Base-by-base conservation (phyloP, 768 basidiomycete species). In the Psilocybe cyanescens region DNA sequence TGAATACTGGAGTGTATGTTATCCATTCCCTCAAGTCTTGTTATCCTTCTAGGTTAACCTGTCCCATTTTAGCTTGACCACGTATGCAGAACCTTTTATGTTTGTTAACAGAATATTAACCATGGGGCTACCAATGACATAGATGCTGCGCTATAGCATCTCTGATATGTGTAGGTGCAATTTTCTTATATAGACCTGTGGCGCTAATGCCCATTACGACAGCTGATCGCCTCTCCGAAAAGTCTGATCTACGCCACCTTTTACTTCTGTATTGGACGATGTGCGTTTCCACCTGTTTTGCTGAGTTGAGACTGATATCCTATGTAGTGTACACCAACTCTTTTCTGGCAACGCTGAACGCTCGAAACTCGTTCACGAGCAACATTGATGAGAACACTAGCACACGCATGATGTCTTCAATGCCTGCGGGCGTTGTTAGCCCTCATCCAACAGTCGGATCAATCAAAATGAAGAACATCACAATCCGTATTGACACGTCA, bases 271-370 rank as follows among this genome's bases (percentile, higher is more conserved):
- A 77, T 84, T 59, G 83, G 85, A 6, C 77, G 83, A 49, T 60
- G 80, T 82, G 67, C 41, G 79, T 75, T 9, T 19, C n/a, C 37
- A 6, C 8, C 17, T 45, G 57, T 31, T 28, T 35, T 41, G 29
- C n/a, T 16, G 16, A 5, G n/a, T 7, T 30, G 19, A 19, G 16
- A 2, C 47, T 14, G 29, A 50, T n/a, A 17, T 29, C 17, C 4
- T 57, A 30, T 37, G 3, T 55, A 81, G 80, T 85, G 14, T 85
- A 85, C 65, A 78, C 78, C 55, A 85, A 84, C 66, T 80, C 82
- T 3, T 78, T 85, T 49, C 73, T 85, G 12, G 82, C 82, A 1
- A 84, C 83, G 3, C 71, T 85, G 30, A 86, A 85, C 59, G 80
- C 80, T 4, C 77, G 83, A 3, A 72, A 74, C 55, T 70, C 67